phyloP scores from a whole-genome alignment of 768 basidiomycete genomes.

The Boletus reticulatus region DNA sequence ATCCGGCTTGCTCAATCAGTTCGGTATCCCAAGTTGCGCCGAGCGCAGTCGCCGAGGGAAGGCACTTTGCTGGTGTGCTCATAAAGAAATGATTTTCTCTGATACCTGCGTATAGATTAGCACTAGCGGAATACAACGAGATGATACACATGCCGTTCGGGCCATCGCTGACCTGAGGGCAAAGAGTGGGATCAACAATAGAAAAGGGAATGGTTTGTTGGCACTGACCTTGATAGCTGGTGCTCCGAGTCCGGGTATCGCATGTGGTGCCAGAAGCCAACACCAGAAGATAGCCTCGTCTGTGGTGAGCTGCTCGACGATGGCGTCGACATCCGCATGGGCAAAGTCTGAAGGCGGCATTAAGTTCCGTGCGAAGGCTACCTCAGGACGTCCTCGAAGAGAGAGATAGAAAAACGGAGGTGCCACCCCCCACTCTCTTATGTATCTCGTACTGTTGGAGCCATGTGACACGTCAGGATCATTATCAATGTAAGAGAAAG shows the following conservation, averaged over 20 bases:
- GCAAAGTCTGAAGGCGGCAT: conserved; percentile 75
- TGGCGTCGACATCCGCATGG: conserved; percentile 54
- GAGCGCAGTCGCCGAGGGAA: conserved; percentile 72
- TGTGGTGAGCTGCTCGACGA: conserved; percentile 64
- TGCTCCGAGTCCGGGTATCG: conserved; percentile 61
- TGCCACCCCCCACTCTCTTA: conserved; percentile 5
- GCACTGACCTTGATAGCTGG: conserved; percentile 61
- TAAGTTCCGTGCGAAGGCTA: background rate
- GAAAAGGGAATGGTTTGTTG: conserved; percentile 1
- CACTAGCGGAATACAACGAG: background rate
- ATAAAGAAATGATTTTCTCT: conserved; percentile 78
- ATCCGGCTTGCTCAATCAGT: conserved; percentile 60
- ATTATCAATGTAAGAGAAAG: background rate
- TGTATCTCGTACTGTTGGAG: background rate
- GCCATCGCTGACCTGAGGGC: conserved; percentile 65
- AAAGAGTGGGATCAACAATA: background rate
- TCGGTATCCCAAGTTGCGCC: conserved; percentile 72
- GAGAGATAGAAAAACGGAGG: conserved; percentile 3
- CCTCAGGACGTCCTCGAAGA: conserved; percentile 2
- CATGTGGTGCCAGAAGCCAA: conserved; percentile 74
- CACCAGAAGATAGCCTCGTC: conserved; percentile 76
- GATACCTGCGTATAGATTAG: conserved; percentile 33
- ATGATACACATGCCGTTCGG: conserved; percentile 56
- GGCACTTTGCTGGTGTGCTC: conserved; percentile 76
- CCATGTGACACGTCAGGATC: conserved; percentile 20